Evolutionary conservation across 2,329 filamentous ascomycete genomes (phyloP).

Genomic region (Aaosphaeria arxii): DNA sequence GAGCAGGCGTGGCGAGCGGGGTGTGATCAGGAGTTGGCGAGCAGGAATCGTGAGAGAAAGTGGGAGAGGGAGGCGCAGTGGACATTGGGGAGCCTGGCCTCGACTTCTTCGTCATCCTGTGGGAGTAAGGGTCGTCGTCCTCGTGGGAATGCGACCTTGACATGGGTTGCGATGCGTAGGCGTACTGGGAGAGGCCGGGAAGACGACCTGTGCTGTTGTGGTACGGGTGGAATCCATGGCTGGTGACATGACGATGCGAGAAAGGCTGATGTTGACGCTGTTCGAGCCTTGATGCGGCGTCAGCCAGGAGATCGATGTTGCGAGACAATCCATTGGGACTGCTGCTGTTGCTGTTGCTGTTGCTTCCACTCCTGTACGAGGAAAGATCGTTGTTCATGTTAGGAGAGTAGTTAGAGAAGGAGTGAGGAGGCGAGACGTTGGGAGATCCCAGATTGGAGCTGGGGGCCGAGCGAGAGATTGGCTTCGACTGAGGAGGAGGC

Average conservation of each 20-base stretch:
- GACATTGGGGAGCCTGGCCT: slow-evolving; percentile 92
- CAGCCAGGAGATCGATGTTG: slow-evolving; percentile 68
- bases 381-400: slow-evolving; percentile 58
- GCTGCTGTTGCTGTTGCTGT: slow-evolving; percentile 32
- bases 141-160: slow-evolving; percentile 82
- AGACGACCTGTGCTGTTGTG: slow-evolving; percentile 56
- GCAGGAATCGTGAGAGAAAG: slow-evolving; percentile 91
- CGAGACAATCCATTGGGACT: slow-evolving; percentile 50
- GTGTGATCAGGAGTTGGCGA: slow-evolving; percentile 97
- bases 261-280: slow-evolving; percentile 49
- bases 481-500: slow-evolving; percentile 73
- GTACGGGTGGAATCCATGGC: slow-evolving; percentile 47
- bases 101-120: slow-evolving; percentile 80
- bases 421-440: slow-evolving; percentile 92
- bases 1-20: slow-evolving; percentile 93
- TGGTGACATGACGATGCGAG: slow-evolving; percentile 36
- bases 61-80: slow-evolving; percentile 91
- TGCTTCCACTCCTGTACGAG: slow-evolving; percentile 46
- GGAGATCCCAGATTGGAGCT: slow-evolving; percentile 85
- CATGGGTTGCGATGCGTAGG: slow-evolving; percentile 81
- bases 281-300: slow-evolving; percentile 65
- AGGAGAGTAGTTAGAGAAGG: slow-evolving; percentile 63
- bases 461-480: slow-evolving; percentile 84
- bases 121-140: slow-evolving; percentile 75
- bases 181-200: slow-evolving; percentile 46